These are phyloP conservation scores for Polyporus arcularius DNA, from an alignment of 768 basidiomycete species.

Conservation along the genomic window DNA sequence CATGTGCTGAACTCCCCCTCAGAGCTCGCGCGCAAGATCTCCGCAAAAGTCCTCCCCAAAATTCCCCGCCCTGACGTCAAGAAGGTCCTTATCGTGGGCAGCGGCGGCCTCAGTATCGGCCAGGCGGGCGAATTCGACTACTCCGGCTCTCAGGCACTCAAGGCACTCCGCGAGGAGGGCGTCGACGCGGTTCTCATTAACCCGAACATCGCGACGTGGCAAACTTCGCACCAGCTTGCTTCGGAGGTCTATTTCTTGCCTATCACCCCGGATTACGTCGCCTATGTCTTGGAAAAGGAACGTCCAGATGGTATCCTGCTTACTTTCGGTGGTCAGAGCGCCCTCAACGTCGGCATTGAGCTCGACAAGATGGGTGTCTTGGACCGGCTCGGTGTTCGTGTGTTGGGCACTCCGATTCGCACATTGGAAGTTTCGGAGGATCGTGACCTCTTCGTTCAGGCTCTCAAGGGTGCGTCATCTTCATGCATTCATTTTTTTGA, in stretches of 20 bases:
- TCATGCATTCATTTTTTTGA: not conserved
- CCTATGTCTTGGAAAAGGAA: conserved; percentile 98
- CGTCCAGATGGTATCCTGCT: conserved; percentile 95
- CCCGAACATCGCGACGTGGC: conserved; percentile 99
- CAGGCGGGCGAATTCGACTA: conserved; percentile 99
- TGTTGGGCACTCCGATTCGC: conserved; percentile 92
- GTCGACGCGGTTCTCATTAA: conserved; percentile 95
- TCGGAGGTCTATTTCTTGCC: conserved; percentile 98
- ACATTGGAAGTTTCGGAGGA: conserved; percentile 98
- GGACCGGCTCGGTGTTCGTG: conserved; percentile 88
- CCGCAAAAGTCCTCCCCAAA: conserved; percentile 91
- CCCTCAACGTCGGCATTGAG: conserved; percentile 95
- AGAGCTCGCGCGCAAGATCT: conserved; percentile 90
- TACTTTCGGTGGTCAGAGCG: conserved; percentile 98
- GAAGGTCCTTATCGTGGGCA: conserved; percentile 95
- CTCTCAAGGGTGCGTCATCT: conserved; percentile 76
- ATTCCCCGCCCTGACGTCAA: conserved; percentile 88
- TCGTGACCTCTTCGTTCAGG: conserved; percentile 93
- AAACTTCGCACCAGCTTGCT: conserved; percentile 96
- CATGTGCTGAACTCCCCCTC: conserved; percentile 91
- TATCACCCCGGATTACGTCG: conserved; percentile 95
- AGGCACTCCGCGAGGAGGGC: conserved; percentile 94
- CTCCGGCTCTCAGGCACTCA: conserved; percentile 97
- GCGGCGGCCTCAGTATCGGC: conserved; percentile 94
- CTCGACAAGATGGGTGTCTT: conserved; percentile 96